Conservation (phyloP, 2,329 filamentous ascomycete species). For the Chaetothyriales sp. region DNA sequence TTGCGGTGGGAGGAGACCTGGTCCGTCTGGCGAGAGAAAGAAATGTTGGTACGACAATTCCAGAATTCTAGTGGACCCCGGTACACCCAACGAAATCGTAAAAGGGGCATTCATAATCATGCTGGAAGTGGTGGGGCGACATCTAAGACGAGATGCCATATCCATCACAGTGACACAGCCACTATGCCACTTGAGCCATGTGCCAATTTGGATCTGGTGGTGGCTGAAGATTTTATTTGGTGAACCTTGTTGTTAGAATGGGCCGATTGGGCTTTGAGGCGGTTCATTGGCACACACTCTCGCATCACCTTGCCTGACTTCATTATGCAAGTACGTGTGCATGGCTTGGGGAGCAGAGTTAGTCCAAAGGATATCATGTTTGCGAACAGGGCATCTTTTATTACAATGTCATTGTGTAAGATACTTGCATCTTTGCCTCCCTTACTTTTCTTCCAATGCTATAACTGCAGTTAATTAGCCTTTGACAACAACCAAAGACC, state of each 20-base stretch:
- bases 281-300: neutral
- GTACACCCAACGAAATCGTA: too few relatives aligned
- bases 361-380: neutral
- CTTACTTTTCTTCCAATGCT: neutral
- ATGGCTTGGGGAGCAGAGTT: neutral
- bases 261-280: neutral
- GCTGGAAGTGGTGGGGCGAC: too few relatives aligned
- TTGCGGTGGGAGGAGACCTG: constrained; percentile 48
- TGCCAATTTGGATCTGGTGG: neutral
- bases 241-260: neutral
- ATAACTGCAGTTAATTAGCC: too few relatives aligned
- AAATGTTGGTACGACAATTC: constrained; percentile 38
- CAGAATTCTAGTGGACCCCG: constrained; percentile 25
- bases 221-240: neutral
- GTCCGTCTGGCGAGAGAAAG: constrained; percentile 42
- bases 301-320: neutral
- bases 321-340: neutral
- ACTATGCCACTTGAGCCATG: neutral
- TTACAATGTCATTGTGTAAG: neutral
- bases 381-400: neutral
- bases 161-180: neutral
- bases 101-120: too few relatives aligned
- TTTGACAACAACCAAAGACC: too few relatives aligned
- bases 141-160: too few relatives aligned
- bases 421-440: neutral